Evolutionary conservation across 352 stramenopile genomes (phyloP).

Genomic region (Phytophthora crassamura): DNA sequence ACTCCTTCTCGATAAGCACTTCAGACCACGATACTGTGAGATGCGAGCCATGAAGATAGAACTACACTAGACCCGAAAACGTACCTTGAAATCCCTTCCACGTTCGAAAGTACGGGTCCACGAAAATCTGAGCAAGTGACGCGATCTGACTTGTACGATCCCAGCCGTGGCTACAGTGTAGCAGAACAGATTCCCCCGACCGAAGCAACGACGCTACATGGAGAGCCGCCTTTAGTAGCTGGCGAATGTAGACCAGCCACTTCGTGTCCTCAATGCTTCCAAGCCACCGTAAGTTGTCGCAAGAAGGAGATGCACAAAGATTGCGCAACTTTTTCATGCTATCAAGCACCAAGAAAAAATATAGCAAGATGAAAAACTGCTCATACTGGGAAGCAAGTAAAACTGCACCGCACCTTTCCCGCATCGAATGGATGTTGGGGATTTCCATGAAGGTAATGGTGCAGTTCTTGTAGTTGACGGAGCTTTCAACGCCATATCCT

Average conservation of each 20-base stretch:
- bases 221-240: conserved; percentile 93
- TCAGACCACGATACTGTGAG: too few relatives aligned
- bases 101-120: conserved; percentile 84
- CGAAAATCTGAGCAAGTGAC: conserved; percentile 68
- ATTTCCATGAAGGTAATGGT: conserved; percentile 99
- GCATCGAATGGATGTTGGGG: conserved; percentile 98
- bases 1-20: conserved; percentile 88
- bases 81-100: conserved; percentile 70
- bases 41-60: too few relatives aligned
- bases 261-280: conserved; percentile 95
- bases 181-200: conserved; percentile 78
- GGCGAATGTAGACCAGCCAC: conserved; percentile 96
- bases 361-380: not conserved
- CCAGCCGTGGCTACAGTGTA: conserved; percentile 90
- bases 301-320: conserved; percentile 80
- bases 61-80: too few relatives aligned
- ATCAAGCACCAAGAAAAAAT: not conserved
- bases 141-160: conserved; percentile 92
- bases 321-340: conserved; percentile 80
- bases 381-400: not conserved
- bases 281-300: conserved; percentile 94
- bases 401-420: conserved; percentile 86
- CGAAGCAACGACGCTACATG: conserved; percentile 93
- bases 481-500: conserved; percentile 96
- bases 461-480: conserved; percentile 95